Percentiles rank a stretch among this genome's conserved stretches.
phyloP scores from a whole-genome alignment of 306 rosid species.

The Castanospermum australe region DNA sequence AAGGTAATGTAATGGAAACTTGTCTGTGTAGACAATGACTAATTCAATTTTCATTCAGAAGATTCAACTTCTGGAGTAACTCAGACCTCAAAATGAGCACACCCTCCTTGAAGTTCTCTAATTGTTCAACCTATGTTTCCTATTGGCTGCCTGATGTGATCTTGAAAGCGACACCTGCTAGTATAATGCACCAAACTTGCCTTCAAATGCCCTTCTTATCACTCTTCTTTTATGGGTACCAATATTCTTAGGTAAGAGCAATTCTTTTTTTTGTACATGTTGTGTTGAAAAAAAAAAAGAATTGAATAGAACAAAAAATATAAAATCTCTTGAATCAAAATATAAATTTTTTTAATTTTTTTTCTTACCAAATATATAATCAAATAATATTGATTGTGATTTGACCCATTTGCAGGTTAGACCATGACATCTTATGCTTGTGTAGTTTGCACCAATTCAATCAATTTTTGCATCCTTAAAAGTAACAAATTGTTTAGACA shows the following conservation, averaged over 20 bases:
- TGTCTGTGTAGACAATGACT: constrained; percentile 36
- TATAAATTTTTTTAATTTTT: no score
- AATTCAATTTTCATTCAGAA: constrained; percentile 16
- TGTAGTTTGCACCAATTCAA: not conserved
- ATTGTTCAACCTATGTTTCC: not conserved
- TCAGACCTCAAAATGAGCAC: constrained; percentile 23
- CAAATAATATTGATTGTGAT: not conserved
- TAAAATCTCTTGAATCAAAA: no score
- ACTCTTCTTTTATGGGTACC: not conserved
- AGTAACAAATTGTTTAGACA: not conserved
- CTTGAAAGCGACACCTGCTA: constrained; percentile 12
- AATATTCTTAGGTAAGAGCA: no score
- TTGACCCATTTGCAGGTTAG: constrained; percentile 7
- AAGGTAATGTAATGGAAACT: constrained; percentile 18
- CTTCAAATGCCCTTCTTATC: constrained; percentile 5
- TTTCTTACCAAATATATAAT: no score
- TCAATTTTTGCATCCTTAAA: not conserved
- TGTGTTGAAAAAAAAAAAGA: no score
- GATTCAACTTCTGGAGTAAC: not conserved
- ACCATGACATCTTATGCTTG: not conserved
- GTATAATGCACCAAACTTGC: not conserved
- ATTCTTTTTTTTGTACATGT: no score
- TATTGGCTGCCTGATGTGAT: constrained; percentile 2
- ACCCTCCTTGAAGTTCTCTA: constrained; percentile 1
- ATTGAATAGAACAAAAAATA: no score